These are phyloP conservation scores for Macrocystidia cucumis DNA, from an alignment of 1,284 basidiomycete species.

Conservation along the genomic window DNA sequence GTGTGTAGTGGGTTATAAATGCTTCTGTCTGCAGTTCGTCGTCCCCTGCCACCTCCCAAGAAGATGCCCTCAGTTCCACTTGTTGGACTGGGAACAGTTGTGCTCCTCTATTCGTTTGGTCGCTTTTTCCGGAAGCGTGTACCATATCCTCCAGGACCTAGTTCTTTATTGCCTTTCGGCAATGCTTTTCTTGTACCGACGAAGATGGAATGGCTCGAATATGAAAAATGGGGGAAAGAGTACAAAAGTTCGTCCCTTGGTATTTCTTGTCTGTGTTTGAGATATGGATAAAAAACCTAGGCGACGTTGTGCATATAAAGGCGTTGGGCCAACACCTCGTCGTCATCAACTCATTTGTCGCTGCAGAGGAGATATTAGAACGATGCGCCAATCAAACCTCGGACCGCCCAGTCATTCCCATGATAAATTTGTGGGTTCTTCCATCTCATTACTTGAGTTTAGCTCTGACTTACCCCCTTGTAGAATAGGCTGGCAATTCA, in stretches of 20 bases:
- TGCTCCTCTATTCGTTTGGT: too few species aligned
- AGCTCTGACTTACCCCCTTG: neutral
- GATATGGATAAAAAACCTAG: conserved; percentile 12
- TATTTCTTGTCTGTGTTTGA: neutral
- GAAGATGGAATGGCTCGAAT: conserved; percentile 25
- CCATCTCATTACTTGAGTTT: neutral
- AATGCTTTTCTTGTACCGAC: conserved; percentile 19
- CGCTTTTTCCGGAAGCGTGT: too few species aligned
- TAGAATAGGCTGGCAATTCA: conserved; percentile 17
- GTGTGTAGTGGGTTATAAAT: too few species aligned
- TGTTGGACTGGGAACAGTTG: too few species aligned
- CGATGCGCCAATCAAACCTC: conserved; percentile 16
- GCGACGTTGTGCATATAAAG: conserved; percentile 28
- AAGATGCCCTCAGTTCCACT: too few species aligned
- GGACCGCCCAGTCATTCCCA: conserved; percentile 13
- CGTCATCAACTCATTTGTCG: conserved; percentile 27
- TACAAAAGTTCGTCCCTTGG: conserved; percentile 13
- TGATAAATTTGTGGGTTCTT: conserved; percentile 11
- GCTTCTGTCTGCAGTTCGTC: too few species aligned
- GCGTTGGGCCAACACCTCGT: conserved; percentile 26
- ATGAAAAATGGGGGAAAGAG: conserved; percentile 23
- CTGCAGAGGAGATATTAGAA: conserved; percentile 23
- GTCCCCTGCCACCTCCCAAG: too few species aligned
- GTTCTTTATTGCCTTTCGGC: conserved; percentile 9
- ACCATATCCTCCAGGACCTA: conserved; percentile 11